A percentile compares a stretch with the other conserved stretches of the same genome.
phyloP scores from a whole-genome alignment of 495 filamentous ascomycete species.

The Aspergillus coremiiformis region DNA sequence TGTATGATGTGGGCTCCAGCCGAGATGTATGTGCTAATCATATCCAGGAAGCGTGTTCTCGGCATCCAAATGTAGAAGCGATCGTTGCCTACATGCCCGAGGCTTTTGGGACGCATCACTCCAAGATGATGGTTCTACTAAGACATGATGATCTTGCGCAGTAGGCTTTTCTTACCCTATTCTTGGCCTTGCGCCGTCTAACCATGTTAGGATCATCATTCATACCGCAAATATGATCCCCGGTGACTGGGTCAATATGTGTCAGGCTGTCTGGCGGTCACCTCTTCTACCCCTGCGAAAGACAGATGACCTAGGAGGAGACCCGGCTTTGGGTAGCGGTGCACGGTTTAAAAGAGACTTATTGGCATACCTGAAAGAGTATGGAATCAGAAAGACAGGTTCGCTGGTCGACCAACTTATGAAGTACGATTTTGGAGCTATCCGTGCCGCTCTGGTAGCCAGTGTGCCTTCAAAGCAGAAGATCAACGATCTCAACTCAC shows the following conservation, averaged over 20 bases:
- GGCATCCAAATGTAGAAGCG: constrained; percentile 60
- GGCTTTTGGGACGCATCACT: constrained; percentile 80
- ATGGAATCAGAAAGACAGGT: constrained; percentile 49
- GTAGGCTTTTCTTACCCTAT: constrained; percentile 22
- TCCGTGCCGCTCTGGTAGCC: constrained; percentile 68
- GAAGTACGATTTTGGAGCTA: constrained; percentile 60
- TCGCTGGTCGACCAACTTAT: constrained; percentile 48
- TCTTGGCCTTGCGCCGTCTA: background rate
- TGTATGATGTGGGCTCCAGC: background rate
- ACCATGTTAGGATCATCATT: constrained; percentile 52
- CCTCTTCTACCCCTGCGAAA: constrained; percentile 55
- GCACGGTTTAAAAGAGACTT: constrained; percentile 69
- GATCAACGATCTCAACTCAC: constrained; percentile 26
- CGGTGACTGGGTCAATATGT: constrained; percentile 82
- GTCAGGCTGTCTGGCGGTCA: constrained; percentile 75
- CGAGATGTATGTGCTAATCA: constrained; percentile 4
- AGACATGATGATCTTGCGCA: constrained; percentile 70
- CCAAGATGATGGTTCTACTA: constrained; percentile 80
- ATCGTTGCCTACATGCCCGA: constrained; percentile 78
- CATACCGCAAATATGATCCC: constrained; percentile 87
- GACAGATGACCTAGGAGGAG: background rate
- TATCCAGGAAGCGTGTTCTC: constrained; percentile 48
- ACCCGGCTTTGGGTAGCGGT: constrained; percentile 48
- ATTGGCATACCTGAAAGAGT: constrained; percentile 62
- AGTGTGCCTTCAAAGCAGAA: constrained; percentile 65